phyloP scores from a whole-genome alignment of 1,284 basidiomycete species.

The Leccinum solheimii region DNA sequence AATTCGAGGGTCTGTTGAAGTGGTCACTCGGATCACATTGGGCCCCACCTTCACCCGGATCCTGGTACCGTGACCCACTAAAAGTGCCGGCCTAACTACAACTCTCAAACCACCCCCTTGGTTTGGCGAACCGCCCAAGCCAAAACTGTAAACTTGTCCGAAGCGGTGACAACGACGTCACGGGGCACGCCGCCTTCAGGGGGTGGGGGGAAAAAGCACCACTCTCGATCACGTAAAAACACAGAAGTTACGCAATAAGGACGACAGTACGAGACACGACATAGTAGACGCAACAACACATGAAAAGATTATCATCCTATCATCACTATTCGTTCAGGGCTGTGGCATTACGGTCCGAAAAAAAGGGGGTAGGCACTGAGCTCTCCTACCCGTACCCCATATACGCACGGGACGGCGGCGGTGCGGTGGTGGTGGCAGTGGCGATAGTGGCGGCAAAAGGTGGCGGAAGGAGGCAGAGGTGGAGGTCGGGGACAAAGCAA shows the following conservation, averaged over 20 bases:
- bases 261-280: conserved; percentile 10
- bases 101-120: background rate
- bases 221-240: conserved; percentile 12
- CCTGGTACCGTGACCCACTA: background rate
- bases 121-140: background rate
- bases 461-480: conserved; percentile 8
- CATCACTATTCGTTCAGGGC: background rate
- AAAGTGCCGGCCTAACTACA: background rate
- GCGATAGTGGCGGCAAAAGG: background rate
- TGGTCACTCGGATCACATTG: background rate
- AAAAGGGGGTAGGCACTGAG: background rate
- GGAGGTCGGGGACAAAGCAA: background rate
- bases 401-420: background rate
- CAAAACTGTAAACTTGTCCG: background rate
- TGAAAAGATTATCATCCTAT: background rate
- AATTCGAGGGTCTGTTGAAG: background rate
- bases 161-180: background rate
- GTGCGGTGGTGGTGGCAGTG: background rate
- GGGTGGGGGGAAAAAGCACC: background rate
- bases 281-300: background rate
- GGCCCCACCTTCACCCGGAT: background rate
- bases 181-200: background rate
- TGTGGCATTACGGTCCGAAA: background rate
- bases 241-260: conserved; percentile 4
- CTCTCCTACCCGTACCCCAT: background rate